Conservation (phyloP, 495 filamentous ascomycete genomes). For the Clavariopsis aquatica region DNA sequence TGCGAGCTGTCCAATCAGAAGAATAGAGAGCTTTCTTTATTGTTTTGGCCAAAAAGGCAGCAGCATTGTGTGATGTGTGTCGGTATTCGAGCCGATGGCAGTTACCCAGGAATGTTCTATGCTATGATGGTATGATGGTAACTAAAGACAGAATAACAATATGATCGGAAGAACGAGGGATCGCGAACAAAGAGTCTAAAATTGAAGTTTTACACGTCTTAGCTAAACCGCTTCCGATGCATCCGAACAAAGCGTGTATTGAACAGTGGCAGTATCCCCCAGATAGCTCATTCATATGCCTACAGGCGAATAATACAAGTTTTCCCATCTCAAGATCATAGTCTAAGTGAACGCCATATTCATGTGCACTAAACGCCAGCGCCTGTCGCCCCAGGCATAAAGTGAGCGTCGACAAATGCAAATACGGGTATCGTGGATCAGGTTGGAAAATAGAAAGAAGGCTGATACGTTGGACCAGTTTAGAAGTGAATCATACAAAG, state of each 20-base stretch:
- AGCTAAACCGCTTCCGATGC: conserved; percentile 1
- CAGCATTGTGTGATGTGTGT: not conserved
- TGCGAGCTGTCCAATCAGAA: not conserved
- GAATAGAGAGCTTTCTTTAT: not conserved
- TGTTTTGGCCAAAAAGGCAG: not conserved
- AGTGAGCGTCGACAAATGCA: conserved; percentile 6
- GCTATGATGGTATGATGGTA: not conserved
- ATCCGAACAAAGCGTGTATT: conserved; percentile 8
- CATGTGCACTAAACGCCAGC: conserved; percentile 21
- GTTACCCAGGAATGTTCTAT: too few relatives aligned
- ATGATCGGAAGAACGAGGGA: not conserved
- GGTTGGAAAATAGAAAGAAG: not conserved
- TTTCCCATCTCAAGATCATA: not conserved
- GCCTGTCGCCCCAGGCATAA: conserved; percentile 3
- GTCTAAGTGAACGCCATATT: conserved; percentile 19
- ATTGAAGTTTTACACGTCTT: not conserved
- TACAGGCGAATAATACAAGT: not conserved
- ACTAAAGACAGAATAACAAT: not conserved
- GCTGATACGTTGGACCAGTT: not conserved
- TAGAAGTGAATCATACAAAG: not conserved
- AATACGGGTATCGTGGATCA: conserved; percentile 23
- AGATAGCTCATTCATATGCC: not conserved
- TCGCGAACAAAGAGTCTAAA: too few relatives aligned
- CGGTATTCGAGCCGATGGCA: not conserved
- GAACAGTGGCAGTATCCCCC: not conserved